phyloP scores from a whole-genome alignment of 176 grass and related monocot species.

The Oryza longistaminata region DNA sequence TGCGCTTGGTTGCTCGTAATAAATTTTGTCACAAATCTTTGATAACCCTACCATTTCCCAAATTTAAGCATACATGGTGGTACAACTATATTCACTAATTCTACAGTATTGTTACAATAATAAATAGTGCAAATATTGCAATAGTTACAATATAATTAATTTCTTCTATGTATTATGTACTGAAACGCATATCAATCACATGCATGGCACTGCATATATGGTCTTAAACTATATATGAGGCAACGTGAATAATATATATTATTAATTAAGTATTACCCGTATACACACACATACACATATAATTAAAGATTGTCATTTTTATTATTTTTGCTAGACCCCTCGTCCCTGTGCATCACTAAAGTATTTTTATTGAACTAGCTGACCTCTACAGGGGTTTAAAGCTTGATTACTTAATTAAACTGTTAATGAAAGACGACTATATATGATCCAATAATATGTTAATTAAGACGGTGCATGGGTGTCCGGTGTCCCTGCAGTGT shows the following conservation, averaged over 20 bases:
- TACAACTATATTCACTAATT: not conserved
- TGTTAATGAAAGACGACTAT: slow-evolving; percentile 1
- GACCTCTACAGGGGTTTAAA: not conserved
- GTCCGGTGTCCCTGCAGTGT: not conserved
- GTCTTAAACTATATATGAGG: not conserved
- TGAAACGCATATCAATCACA: not conserved
- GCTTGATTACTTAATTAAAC: not conserved
- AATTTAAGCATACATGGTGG: not conserved
- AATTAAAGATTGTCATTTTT: slow-evolving; percentile 10
- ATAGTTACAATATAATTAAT: not conserved
- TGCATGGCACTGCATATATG: not conserved
- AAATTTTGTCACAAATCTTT: not conserved
- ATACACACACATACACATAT: not conserved
- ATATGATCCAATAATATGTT: slow-evolving; percentile 1
- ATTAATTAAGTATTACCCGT: not conserved
- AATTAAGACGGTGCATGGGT: slow-evolving; percentile 27
- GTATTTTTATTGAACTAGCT: not conserved
- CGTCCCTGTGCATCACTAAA: not conserved
- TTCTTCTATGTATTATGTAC: not conserved
- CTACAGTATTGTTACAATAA: not conserved
- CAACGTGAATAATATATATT: not conserved
- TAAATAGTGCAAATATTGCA: not conserved
- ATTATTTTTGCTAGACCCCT: not conserved
- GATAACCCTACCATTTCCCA: not conserved
- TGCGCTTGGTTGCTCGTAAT: not conserved